Conservation (phyloP, 805 yeast species). For the Metschnikowia aberdeeniae region DNA sequence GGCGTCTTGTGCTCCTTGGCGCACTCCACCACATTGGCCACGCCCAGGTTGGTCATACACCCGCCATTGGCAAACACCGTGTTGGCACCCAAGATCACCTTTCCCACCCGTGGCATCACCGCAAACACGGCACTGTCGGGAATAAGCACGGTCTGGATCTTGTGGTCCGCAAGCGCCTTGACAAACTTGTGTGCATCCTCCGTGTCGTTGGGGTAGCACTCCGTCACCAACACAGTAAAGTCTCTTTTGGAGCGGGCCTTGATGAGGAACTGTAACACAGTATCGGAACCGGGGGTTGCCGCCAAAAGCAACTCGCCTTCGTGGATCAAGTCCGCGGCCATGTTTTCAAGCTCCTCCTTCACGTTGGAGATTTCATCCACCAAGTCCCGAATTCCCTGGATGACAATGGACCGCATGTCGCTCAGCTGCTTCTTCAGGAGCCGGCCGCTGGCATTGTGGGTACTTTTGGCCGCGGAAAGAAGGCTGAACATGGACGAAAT, state of each 20-base stretch:
- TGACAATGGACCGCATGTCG: slow-evolving; percentile 79
- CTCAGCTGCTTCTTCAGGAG: slow-evolving; percentile 43
- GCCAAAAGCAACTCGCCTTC: slow-evolving; percentile 82
- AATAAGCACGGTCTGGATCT: slow-evolving; percentile 83
- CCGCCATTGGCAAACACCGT: slow-evolving; percentile 97
- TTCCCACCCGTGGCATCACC: slow-evolving; percentile 95
- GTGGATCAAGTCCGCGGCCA: slow-evolving; percentile 91
- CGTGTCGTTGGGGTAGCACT: slow-evolving; percentile 87
- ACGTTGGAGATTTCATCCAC: slow-evolving; percentile 87
- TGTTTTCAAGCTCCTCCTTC: slow-evolving; percentile 85
- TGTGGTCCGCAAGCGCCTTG: slow-evolving; percentile 71
- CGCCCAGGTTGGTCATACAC: slow-evolving; percentile 84
- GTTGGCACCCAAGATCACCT: slow-evolving; percentile 88
- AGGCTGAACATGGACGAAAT: slow-evolving; percentile 85
- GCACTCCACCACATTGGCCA: slow-evolving; percentile 88
- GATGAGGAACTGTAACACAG: slow-evolving; percentile 80
- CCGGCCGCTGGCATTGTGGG: slow-evolving; percentile 19
- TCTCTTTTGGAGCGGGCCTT: slow-evolving; percentile 86
- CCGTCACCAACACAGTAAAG: slow-evolving; percentile 89
- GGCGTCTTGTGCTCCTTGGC: slow-evolving; percentile 96
- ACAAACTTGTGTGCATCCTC: slow-evolving; percentile 75
- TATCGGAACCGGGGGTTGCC: slow-evolving; percentile 91
- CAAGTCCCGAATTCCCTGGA: slow-evolving; percentile 88
- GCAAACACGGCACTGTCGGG: slow-evolving; percentile 94
- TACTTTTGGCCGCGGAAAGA: slow-evolving; percentile 47